A percentile compares a stretch with the other conserved stretches of the same genome.
Conservation (phyloP, 352 stramenopile genomes). For the Hyaloperonospora brassicae region DNA sequence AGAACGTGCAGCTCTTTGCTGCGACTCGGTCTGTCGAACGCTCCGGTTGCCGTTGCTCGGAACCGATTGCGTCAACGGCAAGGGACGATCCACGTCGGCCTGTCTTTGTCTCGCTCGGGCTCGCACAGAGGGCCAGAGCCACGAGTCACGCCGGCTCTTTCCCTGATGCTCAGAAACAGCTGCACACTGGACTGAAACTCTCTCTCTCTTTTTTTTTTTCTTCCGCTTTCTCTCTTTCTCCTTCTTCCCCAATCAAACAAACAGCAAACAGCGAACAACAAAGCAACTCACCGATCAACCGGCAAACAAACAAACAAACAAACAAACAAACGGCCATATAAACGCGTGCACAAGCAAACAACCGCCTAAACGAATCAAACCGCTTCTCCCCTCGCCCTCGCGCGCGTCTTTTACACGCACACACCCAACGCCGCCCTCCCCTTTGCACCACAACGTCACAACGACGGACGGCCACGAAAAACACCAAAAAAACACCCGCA, state of each 20-base stretch:
- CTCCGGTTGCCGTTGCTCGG: too few relatives aligned
- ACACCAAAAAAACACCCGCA: too few relatives aligned
- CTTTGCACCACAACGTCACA: conserved; percentile 17
- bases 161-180: neutral
- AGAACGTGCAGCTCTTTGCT: too few relatives aligned
- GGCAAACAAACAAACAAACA: neutral
- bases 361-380: too few relatives aligned
- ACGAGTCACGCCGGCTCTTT: neutral
- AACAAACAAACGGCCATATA: too few relatives aligned
- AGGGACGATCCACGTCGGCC: neutral
- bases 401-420: too few relatives aligned
- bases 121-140: neutral
- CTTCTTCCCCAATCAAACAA: neutral
- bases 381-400: too few relatives aligned
- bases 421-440: conserved; percentile 5
- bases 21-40: too few relatives aligned
- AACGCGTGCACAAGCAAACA: too few relatives aligned
- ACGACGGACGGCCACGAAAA: conserved; percentile 12
- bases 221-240: neutral
- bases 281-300: neutral
- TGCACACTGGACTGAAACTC: neutral
- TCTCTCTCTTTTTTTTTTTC: too few relatives aligned
- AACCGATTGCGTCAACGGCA: neutral
- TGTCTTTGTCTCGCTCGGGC: too few relatives aligned
- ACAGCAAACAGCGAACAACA: neutral